Percentiles rank a stretch among this genome's conserved stretches.
Evolutionary conservation across 75 land plant genomes (phyloP).

Genomic region (Pinus albicaulis): DNA sequence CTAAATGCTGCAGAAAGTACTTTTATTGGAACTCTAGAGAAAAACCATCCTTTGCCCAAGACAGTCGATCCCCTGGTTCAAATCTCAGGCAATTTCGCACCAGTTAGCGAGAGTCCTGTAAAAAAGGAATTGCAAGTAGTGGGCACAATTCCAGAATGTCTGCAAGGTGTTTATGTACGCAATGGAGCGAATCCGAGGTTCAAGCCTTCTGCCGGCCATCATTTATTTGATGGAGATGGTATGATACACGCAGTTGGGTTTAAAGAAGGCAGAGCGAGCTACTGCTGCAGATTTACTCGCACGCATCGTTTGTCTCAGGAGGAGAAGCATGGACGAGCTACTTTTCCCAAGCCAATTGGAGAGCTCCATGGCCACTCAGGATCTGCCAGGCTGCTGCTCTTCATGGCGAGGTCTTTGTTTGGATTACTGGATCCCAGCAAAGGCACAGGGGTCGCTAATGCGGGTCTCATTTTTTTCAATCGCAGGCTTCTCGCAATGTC

Average conservation of each 20-base stretch:
- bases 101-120: constrained; percentile 65
- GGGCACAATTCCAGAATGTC: constrained; percentile 66
- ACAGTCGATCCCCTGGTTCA: constrained; percentile 72
- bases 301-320: constrained; percentile 67
- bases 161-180: constrained; percentile 75
- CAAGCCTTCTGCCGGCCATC: constrained; percentile 80
- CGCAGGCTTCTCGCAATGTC: constrained; percentile 84
- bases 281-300: constrained; percentile 65
- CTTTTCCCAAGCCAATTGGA: constrained; percentile 85
- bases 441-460: constrained; percentile 89
- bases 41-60: constrained; percentile 45
- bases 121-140: constrained; percentile 29
- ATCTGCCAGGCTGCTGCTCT: constrained; percentile 53
- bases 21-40: constrained; percentile 41
- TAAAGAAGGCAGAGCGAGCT: constrained; percentile 44
- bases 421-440: constrained; percentile 61
- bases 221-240: constrained; percentile 90
- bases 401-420: constrained; percentile 44
- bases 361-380: constrained; percentile 94
- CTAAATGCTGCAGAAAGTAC: constrained; percentile 47
- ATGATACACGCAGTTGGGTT: constrained; percentile 82
- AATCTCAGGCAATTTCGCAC: constrained; percentile 78
- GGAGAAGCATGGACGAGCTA: constrained; percentile 47
- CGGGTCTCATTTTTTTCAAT: constrained; percentile 82
- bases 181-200: constrained; percentile 87